A percentile compares a stretch with the other conserved stretches of the same genome.
These are phyloP conservation scores for Typha latifolia DNA, from an alignment of 176 grass and related monocot species.

Conservation along the genomic window DNA sequence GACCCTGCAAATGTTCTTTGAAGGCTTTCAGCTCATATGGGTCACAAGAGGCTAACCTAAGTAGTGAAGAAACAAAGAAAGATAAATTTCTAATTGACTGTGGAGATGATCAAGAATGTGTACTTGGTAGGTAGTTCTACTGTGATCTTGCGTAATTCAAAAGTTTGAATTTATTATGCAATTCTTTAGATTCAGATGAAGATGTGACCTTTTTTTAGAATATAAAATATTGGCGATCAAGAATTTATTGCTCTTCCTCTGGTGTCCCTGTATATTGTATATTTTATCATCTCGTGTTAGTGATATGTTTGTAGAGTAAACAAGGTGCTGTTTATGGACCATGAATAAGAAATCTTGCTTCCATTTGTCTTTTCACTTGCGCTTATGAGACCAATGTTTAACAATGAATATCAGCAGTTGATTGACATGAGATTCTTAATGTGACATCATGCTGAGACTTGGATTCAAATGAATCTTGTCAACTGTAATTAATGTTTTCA, in stretches of 20 bases:
- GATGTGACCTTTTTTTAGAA: neutral
- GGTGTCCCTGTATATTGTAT: too few species aligned
- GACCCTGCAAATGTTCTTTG: neutral
- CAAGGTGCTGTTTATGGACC: too few species aligned
- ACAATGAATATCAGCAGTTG: too few species aligned
- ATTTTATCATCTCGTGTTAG: too few species aligned
- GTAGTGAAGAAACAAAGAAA: constrained; percentile 15
- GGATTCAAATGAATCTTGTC: too few species aligned
- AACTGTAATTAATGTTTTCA: too few species aligned
- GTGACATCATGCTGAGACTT: too few species aligned
- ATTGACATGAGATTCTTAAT: too few species aligned
- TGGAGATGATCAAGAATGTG: constrained; percentile 21
- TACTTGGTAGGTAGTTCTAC: constrained; percentile 14
- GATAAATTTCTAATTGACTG: constrained; percentile 22
- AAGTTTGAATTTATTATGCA: neutral
- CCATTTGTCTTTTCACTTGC: too few species aligned
- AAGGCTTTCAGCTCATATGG: constrained; percentile 11
- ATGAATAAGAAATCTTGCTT: too few species aligned
- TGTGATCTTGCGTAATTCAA: neutral
- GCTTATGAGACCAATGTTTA: too few species aligned
- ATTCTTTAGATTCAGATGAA: neutral
- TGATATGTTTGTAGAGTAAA: too few species aligned
- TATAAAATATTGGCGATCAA: neutral
- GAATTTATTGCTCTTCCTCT: neutral
- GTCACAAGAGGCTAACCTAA: constrained; percentile 7